phyloP scores from a whole-genome alignment of 2,329 filamentous ascomycete genomes.

The Hypoxylon sp. region DNA sequence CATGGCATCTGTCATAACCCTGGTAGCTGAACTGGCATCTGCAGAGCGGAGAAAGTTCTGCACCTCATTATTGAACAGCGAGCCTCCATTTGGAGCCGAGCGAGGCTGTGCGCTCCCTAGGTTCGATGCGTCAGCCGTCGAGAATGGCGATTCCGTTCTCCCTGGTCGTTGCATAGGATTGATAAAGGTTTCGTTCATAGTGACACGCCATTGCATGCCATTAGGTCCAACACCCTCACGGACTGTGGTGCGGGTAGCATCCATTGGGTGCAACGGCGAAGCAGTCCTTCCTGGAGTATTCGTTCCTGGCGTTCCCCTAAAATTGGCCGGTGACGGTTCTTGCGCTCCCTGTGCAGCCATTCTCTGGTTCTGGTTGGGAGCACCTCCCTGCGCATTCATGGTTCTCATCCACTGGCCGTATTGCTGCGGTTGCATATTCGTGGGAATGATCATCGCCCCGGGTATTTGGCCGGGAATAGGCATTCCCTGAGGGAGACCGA shows the following conservation, averaged over 20 bases:
- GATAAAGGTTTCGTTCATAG: constrained; percentile 60
- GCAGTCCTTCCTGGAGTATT: constrained; percentile 48
- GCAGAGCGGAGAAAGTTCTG: constrained; percentile 62
- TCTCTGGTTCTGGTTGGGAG: constrained; percentile 61
- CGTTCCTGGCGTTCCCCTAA: constrained; percentile 46
- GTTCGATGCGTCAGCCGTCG: constrained; percentile 38
- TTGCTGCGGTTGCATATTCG: constrained; percentile 44
- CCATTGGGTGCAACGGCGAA: constrained; percentile 52
- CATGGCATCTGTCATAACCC: constrained; percentile 62
- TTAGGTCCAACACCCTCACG: constrained; percentile 65
- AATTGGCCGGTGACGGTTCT: constrained; percentile 49
- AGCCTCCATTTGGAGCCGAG: constrained; percentile 48
- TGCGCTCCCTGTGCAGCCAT: constrained; percentile 59
- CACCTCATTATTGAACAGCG: constrained; percentile 59
- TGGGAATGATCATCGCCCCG: constrained; percentile 25
- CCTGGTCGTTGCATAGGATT: constrained; percentile 38
- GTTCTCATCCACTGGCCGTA: constrained; percentile 46
- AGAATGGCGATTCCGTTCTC: constrained; percentile 46
- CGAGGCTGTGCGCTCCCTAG: constrained; percentile 42
- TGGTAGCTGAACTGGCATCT: constrained; percentile 60
- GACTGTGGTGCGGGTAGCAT: constrained; percentile 59
- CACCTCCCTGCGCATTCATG: constrained; percentile 61
- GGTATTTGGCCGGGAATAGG: constrained; percentile 17
- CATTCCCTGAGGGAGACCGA: constrained; percentile 43
- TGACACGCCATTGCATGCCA: constrained; percentile 66